Base-by-base conservation (phyloP, 257 asterid species). In the Solanum tacnaense region DNA sequence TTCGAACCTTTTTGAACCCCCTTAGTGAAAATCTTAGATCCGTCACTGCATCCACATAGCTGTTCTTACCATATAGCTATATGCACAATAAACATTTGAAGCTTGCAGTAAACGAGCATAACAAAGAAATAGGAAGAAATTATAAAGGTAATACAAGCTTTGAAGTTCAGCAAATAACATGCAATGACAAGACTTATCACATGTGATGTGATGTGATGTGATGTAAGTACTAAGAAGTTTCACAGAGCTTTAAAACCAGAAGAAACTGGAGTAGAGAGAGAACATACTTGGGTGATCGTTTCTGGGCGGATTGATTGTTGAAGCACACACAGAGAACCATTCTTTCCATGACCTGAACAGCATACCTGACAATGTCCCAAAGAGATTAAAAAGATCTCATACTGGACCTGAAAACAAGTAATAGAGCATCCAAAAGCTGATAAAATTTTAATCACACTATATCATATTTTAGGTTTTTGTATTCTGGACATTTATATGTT, bases 261-360 rank as follows among this genome's bases (percentile, higher is more conserved):
- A 85, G 76, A 76, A 70, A 88, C 60, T 74, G 75, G 85, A 84
- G 49, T 36, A 84, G 86, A 86, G 87, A 85, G 88, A 60, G 49
- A 88, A 88, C 95, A 44, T 82, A 95, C 99, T 91, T 97, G 99
- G 89, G 98, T 97, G 78, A 97, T 96, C 87, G 93, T 93, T 88
- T 97, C 99, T 52, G 99, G 98, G 86, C 99, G 98, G 82, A 97
- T 92, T 86, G 99, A 97, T 90, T 92, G 94, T 89, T 97, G 98
- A 90, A 97, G 99, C 88, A 96, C 98, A 83, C 93, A 92, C 68
- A 97, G 95, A 62, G 99, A 93, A 62, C 99, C 99, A 92, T 97
- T 97, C 89, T 96, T 97, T 88, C 99, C 99, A 91, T 97, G 99
- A 72, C 99, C 99, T 73, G 99, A 97, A 91, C 99, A 97, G 94